phyloP scores from a whole-genome alignment of 108 stramenopile species.

The Fragilariopsis cylindrus region DNA sequence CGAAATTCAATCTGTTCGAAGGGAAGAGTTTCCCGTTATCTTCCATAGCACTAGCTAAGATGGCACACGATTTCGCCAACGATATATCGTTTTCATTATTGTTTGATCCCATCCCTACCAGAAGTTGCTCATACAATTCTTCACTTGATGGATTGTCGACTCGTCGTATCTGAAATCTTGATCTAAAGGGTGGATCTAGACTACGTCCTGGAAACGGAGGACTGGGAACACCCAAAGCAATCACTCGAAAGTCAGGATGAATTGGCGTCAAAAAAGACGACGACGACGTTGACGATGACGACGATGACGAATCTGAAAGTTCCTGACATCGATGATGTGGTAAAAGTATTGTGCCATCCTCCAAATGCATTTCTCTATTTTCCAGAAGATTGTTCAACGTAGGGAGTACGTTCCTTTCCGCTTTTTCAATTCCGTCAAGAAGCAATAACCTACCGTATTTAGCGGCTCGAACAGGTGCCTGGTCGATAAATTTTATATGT shows the following conservation, averaged over 20 bases:
- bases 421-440: constrained; percentile 87
- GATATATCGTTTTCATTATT: background rate
- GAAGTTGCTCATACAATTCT: constrained; percentile 20
- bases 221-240: constrained; percentile 57
- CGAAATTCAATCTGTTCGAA: constrained; percentile 2
- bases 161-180: constrained; percentile 63
- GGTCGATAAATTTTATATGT: constrained; percentile 56
- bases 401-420: constrained; percentile 85
- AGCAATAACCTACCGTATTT: constrained; percentile 78
- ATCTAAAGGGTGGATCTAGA: constrained; percentile 84
- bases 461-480: constrained; percentile 89
- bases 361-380: constrained; percentile 80
- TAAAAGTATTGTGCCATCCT: constrained; percentile 63
- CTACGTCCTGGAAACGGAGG: constrained; percentile 50
- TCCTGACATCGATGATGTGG: constrained; percentile 18
- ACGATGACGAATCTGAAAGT: constrained; percentile 8
- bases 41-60: constrained; percentile 20
- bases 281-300: background rate
- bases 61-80: constrained; percentile 18
- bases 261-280: constrained; percentile 38
- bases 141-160: constrained; percentile 26
- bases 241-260: constrained; percentile 80
- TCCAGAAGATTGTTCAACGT: constrained; percentile 88
- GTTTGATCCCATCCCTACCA: background rate
- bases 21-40: constrained; percentile 20